These are phyloP conservation scores for Pseudozyma tsukubaensis DNA, from an alignment of 1,284 basidiomycete genomes.

Conservation along the genomic window DNA sequence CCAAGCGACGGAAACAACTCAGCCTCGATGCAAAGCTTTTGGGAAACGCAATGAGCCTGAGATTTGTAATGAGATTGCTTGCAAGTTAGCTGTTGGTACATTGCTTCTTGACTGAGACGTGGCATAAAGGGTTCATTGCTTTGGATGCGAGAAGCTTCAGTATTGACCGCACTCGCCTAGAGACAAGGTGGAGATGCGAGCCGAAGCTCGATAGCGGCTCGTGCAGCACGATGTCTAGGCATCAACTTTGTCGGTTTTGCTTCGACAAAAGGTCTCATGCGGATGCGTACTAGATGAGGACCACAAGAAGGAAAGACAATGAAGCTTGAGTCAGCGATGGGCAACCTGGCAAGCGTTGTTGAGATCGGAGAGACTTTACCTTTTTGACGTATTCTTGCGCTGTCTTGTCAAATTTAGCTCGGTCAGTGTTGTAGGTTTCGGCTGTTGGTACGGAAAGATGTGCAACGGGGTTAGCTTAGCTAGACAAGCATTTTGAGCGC, in stretches of 20 bases:
- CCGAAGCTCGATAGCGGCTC: no score
- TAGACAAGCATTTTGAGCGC: background rate
- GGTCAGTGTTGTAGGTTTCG: slow-evolving; percentile 62
- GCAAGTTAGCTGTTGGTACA: slow-evolving; percentile 24
- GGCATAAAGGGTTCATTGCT: no score
- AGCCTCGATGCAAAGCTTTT: no score
- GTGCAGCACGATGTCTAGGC: no score
- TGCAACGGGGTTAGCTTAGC: background rate
- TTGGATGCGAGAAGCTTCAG: no score
- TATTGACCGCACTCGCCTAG: background rate
- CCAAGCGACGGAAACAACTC: no score
- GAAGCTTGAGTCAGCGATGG: background rate
- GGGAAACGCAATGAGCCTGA: no score
- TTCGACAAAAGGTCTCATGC: background rate
- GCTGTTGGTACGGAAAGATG: slow-evolving; percentile 28
- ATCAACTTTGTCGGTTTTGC: background rate
- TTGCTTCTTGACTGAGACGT: slow-evolving; percentile 21
- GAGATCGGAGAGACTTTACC: slow-evolving; percentile 14
- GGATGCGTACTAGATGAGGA: background rate
- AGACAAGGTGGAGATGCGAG: background rate
- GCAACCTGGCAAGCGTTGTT: background rate
- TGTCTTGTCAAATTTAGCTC: slow-evolving; percentile 56
- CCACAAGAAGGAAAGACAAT: background rate
- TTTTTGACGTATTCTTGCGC: slow-evolving; percentile 61
- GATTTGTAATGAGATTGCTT: background rate